phyloP scores from a whole-genome alignment of 2,329 filamentous ascomycete species.

The Neocatenulostroma microsporum region DNA sequence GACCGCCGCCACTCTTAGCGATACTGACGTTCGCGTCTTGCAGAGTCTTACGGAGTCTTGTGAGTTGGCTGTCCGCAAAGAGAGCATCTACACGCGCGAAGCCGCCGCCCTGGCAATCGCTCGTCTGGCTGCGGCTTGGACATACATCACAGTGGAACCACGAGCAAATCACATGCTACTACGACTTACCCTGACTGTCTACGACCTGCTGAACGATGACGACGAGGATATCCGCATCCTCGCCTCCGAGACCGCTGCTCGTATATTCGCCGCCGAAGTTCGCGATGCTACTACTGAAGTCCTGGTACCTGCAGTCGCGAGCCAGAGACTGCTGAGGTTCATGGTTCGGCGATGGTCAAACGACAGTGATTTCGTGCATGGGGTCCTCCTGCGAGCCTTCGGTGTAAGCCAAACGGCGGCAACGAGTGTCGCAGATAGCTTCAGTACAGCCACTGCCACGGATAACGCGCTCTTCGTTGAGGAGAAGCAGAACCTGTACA shows the following conservation, averaged over 20 bases:
- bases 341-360: conserved; percentile 20
- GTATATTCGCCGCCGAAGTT: conserved; percentile 35
- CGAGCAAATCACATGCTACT: conserved; percentile 32
- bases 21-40: too few relatives aligned
- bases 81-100: conserved; percentile 17
- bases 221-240: conserved; percentile 76
- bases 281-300: conserved; percentile 15
- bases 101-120: conserved; percentile 21
- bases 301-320: conserved; percentile 44
- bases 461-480: conserved; percentile 70
- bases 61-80: too few relatives aligned
- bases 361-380: conserved; percentile 5
- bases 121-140: conserved; percentile 13
- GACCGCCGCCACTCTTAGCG: too few relatives aligned
- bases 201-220: conserved; percentile 77
- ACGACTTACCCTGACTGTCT: conserved; percentile 49
- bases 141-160: background rate
- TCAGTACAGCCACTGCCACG: conserved; percentile 25
- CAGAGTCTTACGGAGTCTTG: background rate
- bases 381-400: conserved; percentile 18
- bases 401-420: background rate
- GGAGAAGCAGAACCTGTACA: conserved; percentile 91
- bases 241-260: conserved; percentile 46
- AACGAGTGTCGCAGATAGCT: conserved; percentile 8
- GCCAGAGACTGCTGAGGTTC: conserved; percentile 31